Base-by-base conservation (phyloP, 2,329 filamentous ascomycete genomes). In the Lasiodiplodia sp. region DNA sequence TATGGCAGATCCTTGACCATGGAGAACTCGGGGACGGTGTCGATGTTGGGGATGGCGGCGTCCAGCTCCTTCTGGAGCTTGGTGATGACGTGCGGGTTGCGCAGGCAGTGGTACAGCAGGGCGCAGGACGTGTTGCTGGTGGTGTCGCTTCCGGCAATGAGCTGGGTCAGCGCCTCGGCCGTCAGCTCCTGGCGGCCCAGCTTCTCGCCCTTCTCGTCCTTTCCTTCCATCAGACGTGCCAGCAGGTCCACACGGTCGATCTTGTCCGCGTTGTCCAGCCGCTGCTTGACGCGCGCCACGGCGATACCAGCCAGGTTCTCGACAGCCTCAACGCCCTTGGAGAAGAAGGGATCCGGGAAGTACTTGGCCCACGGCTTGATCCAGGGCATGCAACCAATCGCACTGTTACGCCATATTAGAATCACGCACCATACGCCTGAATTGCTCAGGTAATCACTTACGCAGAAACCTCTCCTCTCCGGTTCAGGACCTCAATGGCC, bases 401-500 rank as follows among this genome's bases (percentile, higher is more conserved):
- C 89, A 4, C 83, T 84, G 16, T 65, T 47, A 55, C 16, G 2
- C 7, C 12, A 18, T 7, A 31, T 63, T 37, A 62, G 38, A 49
- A 40, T 10, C 16, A 12, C 14, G 14, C 12, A 16, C 21, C n/a
- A 14, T 7, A 10, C 34, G 25, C 44, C 5, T 18, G 4, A 8
- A 44, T 60, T 14, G 10, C 31, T 14, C 37, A 49, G 28, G n/a
- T 21, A 3, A 11, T 28, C 53, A 74, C 78, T 49, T 74, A 81
- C 79, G 89, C 92, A 14, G 91, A 94, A 37, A 97, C 93, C 76
- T 97, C 94, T 67, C 94, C 94, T 60, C 94, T 86, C 16, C 94
- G 88, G 81, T 97, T 97, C 67, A 97, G 84, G 4, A 97, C 94
- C 80, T 97, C 90, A 70, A 97, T 92, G 11, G 94, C 94, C 0